Evolutionary conservation across 2,329 filamentous ascomycete genomes (phyloP).

Genomic region (Colletotrichum shisoi): DNA sequence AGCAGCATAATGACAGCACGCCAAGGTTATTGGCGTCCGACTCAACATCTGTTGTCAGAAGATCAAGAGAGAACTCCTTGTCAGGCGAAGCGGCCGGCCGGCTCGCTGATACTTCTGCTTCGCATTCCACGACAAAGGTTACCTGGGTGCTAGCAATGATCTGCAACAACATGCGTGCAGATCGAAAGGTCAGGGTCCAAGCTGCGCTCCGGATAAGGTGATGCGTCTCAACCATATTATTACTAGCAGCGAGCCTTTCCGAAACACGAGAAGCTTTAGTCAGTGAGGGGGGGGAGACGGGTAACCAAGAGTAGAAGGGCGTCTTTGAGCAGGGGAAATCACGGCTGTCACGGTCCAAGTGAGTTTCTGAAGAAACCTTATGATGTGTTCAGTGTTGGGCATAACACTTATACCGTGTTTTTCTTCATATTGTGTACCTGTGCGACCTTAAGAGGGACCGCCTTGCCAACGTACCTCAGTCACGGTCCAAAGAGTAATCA

Average conservation of each 20-base stretch:
- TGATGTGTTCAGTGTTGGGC: too few relatives aligned
- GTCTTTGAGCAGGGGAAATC: conserved; percentile 4
- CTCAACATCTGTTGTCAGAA: neutral
- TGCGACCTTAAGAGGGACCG: too few relatives aligned
- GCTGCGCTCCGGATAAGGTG: conserved; percentile 7
- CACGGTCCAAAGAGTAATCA: conserved; percentile 1
- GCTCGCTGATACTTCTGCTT: neutral
- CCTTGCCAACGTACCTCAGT: too few relatives aligned
- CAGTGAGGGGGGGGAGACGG: neutral
- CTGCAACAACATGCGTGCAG: conserved; percentile 11
- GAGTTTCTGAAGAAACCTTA: too few relatives aligned
- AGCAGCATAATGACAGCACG: conserved; percentile 1
- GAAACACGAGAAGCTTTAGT: conserved; percentile 6
- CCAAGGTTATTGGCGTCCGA: neutral
- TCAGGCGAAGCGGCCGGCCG: neutral
- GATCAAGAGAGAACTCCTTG: neutral
- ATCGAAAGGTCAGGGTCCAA: conserved; percentile 30
- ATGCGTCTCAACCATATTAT: conserved; percentile 6
- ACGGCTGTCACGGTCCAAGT: neutral
- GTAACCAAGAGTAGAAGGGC: neutral
- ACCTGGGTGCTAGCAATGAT: conserved; percentile 5
- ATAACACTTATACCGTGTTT: too few relatives aligned
- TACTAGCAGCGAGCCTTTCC: conserved; percentile 9
- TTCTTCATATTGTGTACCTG: too few relatives aligned
- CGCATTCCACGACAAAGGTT: conserved; percentile 8